Percentiles rank a stretch among this genome's conserved stretches.
Evolutionary conservation across 257 asterid species (phyloP).

Genomic region (Solanum ahanhuiri): DNA sequence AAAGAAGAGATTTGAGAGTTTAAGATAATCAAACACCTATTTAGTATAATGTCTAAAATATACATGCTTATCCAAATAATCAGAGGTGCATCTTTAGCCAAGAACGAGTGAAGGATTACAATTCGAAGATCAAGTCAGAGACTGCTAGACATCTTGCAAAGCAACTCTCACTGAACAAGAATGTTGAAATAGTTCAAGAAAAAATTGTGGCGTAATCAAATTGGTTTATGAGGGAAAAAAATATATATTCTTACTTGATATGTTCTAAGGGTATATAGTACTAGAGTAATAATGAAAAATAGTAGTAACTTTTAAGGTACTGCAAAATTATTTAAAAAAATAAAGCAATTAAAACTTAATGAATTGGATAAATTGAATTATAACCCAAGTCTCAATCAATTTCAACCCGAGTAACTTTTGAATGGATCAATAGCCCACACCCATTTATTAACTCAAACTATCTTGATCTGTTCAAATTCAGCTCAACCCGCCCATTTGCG

Average conservation of each 20-base stretch:
- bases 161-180: background rate
- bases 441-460: no score
- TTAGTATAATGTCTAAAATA: background rate
- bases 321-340: no score
- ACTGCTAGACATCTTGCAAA: background rate
- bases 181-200: background rate
- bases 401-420: background rate
- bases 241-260: no score
- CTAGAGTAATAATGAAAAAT: background rate
- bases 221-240: no score
- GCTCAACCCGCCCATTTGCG: no score
- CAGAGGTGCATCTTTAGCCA: background rate
- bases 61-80: background rate
- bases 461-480: background rate
- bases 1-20: background rate
- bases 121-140: background rate
- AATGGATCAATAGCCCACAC: background rate
- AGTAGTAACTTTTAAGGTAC: no score
- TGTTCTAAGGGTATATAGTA: background rate
- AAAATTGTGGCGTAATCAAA: background rate
- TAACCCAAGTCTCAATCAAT: no score
- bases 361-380: background rate
- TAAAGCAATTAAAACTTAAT: background rate
- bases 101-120: background rate
- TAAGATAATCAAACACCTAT: background rate